Conservation (phyloP, 768 basidiomycete genomes). For the Pleurotus sapidus region DNA sequence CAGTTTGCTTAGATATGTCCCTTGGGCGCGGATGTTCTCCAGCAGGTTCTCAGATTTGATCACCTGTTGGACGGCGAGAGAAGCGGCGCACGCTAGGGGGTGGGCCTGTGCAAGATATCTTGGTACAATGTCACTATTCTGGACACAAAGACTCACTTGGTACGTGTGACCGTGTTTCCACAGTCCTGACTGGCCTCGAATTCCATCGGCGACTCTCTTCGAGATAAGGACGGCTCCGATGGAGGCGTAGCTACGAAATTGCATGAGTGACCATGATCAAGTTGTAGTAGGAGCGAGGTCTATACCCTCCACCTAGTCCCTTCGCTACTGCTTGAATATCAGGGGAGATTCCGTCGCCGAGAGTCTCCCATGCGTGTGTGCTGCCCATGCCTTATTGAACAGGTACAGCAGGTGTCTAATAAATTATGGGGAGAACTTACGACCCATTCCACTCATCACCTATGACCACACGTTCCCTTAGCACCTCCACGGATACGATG, state of each 20-base stretch:
- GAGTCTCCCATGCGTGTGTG: slow-evolving; percentile 82
- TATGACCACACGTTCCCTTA: slow-evolving; percentile 11
- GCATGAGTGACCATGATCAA: background rate
- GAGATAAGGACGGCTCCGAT: slow-evolving; percentile 83
- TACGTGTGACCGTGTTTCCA: slow-evolving; percentile 89
- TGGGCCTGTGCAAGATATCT: slow-evolving; percentile 19
- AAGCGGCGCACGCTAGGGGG: slow-evolving; percentile 74
- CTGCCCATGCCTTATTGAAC: slow-evolving; percentile 76
- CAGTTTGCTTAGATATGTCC: slow-evolving; percentile 33
- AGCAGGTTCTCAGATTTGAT: slow-evolving; percentile 10
- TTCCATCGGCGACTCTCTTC: slow-evolving; percentile 64
- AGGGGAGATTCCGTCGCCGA: slow-evolving; percentile 73
- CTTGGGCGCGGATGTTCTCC: slow-evolving; percentile 8
- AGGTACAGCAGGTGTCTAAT: background rate
- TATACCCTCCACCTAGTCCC: slow-evolving; percentile 85
- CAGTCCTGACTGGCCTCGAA: slow-evolving; percentile 64
- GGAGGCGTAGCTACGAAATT: slow-evolving; percentile 58
- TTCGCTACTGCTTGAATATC: slow-evolving; percentile 90
- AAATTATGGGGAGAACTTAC: slow-evolving; percentile 37
- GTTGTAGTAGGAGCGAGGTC: background rate
- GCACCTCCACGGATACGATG: background rate
- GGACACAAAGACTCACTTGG: slow-evolving; percentile 45
- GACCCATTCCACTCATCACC: slow-evolving; percentile 90
- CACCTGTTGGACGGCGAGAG: slow-evolving; percentile 58
- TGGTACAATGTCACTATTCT: background rate